Percentiles rank a stretch among this genome's conserved stretches.
These are phyloP conservation scores for Abortiporus biennis DNA, from an alignment of 1,284 basidiomycete species.

Conservation along the genomic window DNA sequence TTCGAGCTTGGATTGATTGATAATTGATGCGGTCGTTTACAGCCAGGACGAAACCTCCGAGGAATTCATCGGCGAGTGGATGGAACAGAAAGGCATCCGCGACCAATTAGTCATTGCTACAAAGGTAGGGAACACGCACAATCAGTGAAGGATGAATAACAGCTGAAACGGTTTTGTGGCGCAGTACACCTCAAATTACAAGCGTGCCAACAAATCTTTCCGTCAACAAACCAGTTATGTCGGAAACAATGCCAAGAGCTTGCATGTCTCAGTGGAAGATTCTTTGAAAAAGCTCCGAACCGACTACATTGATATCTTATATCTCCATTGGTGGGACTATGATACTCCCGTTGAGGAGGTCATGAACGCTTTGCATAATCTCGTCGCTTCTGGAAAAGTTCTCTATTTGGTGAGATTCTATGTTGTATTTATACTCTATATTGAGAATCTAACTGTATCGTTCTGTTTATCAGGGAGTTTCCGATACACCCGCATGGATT, in stretches of 20 bases:
- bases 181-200: slow-evolving; percentile 11
- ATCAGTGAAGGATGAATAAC: too few relatives aligned
- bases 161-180: too few relatives aligned
- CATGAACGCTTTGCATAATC: slow-evolving; percentile 40
- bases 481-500: slow-evolving; percentile 14
- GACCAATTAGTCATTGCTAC: slow-evolving; percentile 40
- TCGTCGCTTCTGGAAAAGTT: slow-evolving; percentile 36
- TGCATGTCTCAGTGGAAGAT: slow-evolving; percentile 26
- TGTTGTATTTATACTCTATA: neutral
- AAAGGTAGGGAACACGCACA: slow-evolving; percentile 21
- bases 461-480: slow-evolving; percentile 11
- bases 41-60: slow-evolving; percentile 26
- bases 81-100: slow-evolving; percentile 28
- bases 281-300: slow-evolving; percentile 40
- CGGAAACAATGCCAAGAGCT: slow-evolving; percentile 30
- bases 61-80: too few relatives aligned
- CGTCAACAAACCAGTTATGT: slow-evolving; percentile 22
- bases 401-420: slow-evolving; percentile 30
- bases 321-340: slow-evolving; percentile 39
- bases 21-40: neutral
- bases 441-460: slow-evolving; percentile 20
- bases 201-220: slow-evolving; percentile 12
- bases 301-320: slow-evolving; percentile 35
- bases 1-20: slow-evolving; percentile 29
- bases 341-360: slow-evolving; percentile 39